Base-by-base conservation (phyloP, 768 basidiomycete genomes). In the Grammothele lineata region DNA sequence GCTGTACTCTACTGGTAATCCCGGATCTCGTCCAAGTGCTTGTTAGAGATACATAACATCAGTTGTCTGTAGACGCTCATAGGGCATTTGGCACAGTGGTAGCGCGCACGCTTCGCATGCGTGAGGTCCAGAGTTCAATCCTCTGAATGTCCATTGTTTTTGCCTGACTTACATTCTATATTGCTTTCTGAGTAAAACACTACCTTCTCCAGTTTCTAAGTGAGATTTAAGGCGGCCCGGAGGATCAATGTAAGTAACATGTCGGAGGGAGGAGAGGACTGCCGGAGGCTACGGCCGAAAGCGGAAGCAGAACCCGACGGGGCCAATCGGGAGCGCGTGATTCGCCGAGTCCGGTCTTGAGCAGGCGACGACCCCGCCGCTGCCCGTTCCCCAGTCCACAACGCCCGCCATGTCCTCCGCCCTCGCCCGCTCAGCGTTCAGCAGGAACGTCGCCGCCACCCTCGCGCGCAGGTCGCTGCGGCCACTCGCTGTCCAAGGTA, bases 351-450 rank as follows among this genome's bases (percentile, higher is more conserved):
- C 37, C 45, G 43, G 36, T 37, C 35, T 17, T 33, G 30, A 10
- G 17, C 35, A 2, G 14, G 8, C 30, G 21, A 37, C 38, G 23
- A 37, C 14, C 37, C 17, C 27, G 42, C 12, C 37, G 15, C 24
- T 15, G 32, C 35, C 26, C 41, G 37, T 40, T 47, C 47, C 50
- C 46, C 32, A 47, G 36, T 46, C 47, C 44, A 53, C 57, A 41
- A 46, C 56, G 45, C 48, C 55, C 53, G 61, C 65, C 59, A 81
- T 81, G 79, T 71, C 79, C 53, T 65, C 71, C 50, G 69, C 71
- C 43, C 67, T 74, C 38, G 65, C 79, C 39, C 76, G 74, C 47
- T 75, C 77, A 24, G 68, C 74, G 5, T 54, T 80, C 18, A 68
- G 72, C 41, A 72, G 66, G 48, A 68, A 72, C 12, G 61, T 78